Evolutionary conservation across 2,329 filamentous ascomycete genomes (phyloP).

Genomic region (Alternaria tenuissima): DNA sequence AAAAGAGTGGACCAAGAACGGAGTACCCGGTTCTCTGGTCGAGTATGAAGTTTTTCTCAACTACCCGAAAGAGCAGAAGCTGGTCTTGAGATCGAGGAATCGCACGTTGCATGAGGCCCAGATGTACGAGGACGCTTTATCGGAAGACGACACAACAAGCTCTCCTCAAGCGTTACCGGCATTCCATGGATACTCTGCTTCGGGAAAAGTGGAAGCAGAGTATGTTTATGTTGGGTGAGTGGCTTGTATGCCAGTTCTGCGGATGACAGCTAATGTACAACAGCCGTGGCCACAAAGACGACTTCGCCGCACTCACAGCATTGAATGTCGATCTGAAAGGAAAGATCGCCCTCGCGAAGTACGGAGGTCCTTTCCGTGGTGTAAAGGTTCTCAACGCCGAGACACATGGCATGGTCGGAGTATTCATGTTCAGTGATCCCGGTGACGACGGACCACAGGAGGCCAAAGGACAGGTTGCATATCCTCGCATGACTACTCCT

Average conservation of each 20-base stretch:
- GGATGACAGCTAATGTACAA: not conserved
- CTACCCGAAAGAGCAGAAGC: slow-evolving; percentile 46
- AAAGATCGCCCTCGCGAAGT: slow-evolving; percentile 58
- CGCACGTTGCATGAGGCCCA: slow-evolving; percentile 39
- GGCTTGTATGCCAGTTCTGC: slow-evolving; percentile 40
- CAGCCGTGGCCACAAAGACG: slow-evolving; percentile 51
- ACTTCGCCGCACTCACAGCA: slow-evolving; percentile 53
- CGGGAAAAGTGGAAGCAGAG: slow-evolving; percentile 56
- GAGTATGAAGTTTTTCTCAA: slow-evolving; percentile 52
- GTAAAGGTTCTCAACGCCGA: slow-evolving; percentile 60
- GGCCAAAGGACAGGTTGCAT: slow-evolving; percentile 47
- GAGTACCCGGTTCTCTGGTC: slow-evolving; percentile 35
- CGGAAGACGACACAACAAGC: slow-evolving; percentile 44
- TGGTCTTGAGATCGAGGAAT: slow-evolving; percentile 43
- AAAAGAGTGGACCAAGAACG: slow-evolving; percentile 40
- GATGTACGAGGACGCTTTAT: slow-evolving; percentile 44
- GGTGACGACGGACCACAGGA: slow-evolving; percentile 54
- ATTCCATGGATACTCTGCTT: slow-evolving; percentile 59
- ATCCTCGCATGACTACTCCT: slow-evolving; percentile 48
- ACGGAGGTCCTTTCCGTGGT: slow-evolving; percentile 56
- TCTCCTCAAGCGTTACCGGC: slow-evolving; percentile 51
- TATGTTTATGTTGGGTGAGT: slow-evolving; percentile 56
- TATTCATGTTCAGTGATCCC: slow-evolving; percentile 56
- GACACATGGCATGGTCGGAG: slow-evolving; percentile 54
- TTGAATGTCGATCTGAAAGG: slow-evolving; percentile 56